Base-by-base conservation (phyloP, 768 basidiomycete genomes). In the Kwoniella bestiolae region DNA sequence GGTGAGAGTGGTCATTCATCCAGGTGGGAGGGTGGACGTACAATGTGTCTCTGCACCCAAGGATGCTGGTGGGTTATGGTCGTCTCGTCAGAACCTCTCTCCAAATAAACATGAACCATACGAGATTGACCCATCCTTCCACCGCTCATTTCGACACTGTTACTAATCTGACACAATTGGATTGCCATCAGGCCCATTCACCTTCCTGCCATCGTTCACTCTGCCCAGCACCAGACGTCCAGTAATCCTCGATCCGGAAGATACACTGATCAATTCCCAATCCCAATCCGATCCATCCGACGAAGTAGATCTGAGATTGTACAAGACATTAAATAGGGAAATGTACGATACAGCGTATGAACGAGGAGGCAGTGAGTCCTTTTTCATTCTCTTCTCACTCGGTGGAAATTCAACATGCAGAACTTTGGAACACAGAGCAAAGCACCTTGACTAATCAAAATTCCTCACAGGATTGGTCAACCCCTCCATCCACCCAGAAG, bases 1-100 rank as follows among this genome's bases (percentile, higher is more conserved):
- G 75, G 66, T 76, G 32, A 52, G 76, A 56, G 44, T 77, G 1
- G 29, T 77, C 1, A 18, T 77, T 3, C 68, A 64, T 47, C 64
- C 64, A n/a, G 62, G 59, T 11, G 53, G 62, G 8, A 28, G 34
- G 8, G 21, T 75, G 3, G 65, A 75, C 50, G 67, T 75, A 7
- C 69, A 75, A 38, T 56, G 55, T 7, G 26, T 70, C 3, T 63
- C 71, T 2, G 74, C 74, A 21, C 70, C 70, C 14, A 32, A 56
- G 18, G 66, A 57, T 35, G 68, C 66, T 2, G 67, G 72, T 68
- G 31, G 34, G 66, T 65, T 9, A 3, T 25, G 26, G 41, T 62
- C 25, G 8, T 2, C 11, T 26, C 25, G 14, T 23, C 11, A 12
- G 29, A 11, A 1, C 38, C n/a, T n/a, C n/a, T n/a, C 7, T 50